Percentiles rank a stretch among this genome's conserved stretches.
Conservation (phyloP, 768 basidiomycete genomes). For the Agaricus subrufescens region DNA sequence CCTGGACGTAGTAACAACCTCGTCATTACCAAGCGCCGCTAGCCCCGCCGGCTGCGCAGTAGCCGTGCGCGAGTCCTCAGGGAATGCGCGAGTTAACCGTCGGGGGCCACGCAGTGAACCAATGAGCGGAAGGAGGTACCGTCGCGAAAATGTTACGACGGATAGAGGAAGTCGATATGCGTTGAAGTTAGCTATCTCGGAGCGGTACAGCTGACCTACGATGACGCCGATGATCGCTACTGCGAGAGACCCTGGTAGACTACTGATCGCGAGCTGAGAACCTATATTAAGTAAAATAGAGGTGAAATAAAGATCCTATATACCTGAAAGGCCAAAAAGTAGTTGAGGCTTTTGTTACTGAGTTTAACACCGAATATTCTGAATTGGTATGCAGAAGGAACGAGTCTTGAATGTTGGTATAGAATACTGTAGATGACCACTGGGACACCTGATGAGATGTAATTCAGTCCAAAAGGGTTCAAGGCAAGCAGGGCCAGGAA, state of each 20-base stretch:
- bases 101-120: conserved; percentile 61
- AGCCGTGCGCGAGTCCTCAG: conserved; percentile 39
- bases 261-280: conserved; percentile 61
- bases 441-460: conserved; percentile 73
- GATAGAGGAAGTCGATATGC: conserved; percentile 68
- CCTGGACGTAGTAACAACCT: conserved; percentile 60
- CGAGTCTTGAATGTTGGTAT: conserved; percentile 77
- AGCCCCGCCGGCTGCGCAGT: conserved; percentile 18
- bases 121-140: conserved; percentile 60
- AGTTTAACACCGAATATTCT: conserved; percentile 69
- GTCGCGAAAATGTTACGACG: conserved; percentile 49
- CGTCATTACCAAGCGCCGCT: conserved; percentile 38
- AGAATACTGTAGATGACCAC: conserved; percentile 73
- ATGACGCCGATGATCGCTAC: conserved; percentile 62
- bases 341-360: conserved; percentile 73
- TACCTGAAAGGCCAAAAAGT: conserved; percentile 72
- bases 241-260: conserved; percentile 60
- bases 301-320: conserved; percentile 12
- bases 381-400: conserved; percentile 74
- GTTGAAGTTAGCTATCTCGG: conserved; percentile 77
- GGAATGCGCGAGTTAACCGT: conserved; percentile 69
- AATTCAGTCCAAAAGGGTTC: conserved; percentile 64
- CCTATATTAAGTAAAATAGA: neutral
- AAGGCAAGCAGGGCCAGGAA: conserved; percentile 62
- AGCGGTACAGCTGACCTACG: conserved; percentile 76